Base-by-base conservation (phyloP, 768 basidiomycete species). In the Pleurotus djamor region DNA sequence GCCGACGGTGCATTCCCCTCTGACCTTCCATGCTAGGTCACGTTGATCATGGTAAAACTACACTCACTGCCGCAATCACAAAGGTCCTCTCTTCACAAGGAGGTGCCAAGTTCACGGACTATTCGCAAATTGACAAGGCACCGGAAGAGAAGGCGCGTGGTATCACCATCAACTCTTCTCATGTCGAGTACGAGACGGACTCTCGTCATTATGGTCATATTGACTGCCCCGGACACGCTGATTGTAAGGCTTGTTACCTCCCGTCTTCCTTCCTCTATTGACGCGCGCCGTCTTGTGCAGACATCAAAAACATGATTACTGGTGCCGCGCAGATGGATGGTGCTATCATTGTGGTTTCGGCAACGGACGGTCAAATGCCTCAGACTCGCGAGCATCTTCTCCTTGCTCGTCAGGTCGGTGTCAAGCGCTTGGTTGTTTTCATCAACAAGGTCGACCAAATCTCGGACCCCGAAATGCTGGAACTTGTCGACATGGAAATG, bases 401-500 rank as follows among this genome's bases (percentile, higher is more conserved):
- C 57, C 87, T 99, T 50, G 96, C 96, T 66, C 92, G 94, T 69
- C 97, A 99, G 78, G 96, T 98, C 64, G 97, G 97, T 64, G 91
- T 99, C 71, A 94, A 96, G 78, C 91, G 89, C 74, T 86, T 99
- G 38, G 94, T 98, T 60, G 97, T 99, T 64, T 99, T 97, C 82
- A 95, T 99, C 75, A 99, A 99, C 90, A 99, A 99, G 78, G 88
- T 99, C 61, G 97, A 99, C 77, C 86, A 89, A 79, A 91, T 98
- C 60, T 85, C 89, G 61, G 97, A 99, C 82, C 86, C 89, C 4
- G 97, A 99, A 82, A 98, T 99, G 95, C 79, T 98, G 59, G 94
- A 97, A 79, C 89, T 99, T 60, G 97, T 99, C 61, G 97, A 99
- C 67, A 98, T 99, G 96, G 97, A 99, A 83, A 99, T 99, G 88